Base-by-base conservation (phyloP, 1,284 basidiomycete genomes). In the Ceratobasidium theobromae region DNA sequence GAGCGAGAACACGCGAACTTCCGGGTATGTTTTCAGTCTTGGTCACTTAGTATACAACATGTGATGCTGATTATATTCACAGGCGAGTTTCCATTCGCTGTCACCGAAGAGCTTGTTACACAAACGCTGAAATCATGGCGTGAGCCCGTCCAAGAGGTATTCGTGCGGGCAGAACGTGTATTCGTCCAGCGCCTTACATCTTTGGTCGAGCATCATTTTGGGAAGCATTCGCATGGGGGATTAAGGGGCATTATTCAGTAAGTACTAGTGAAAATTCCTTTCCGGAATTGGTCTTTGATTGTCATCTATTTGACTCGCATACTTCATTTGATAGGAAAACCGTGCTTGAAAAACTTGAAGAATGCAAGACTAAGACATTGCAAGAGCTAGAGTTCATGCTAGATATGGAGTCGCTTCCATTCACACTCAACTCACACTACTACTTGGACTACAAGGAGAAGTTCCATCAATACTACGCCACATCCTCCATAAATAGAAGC, bases 401-500 rank as follows among this genome's bases (percentile, higher is more conserved):
- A 21, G 32, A 55, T 3, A 64, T 49, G 43, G 67, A 68, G 27
- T 48, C 43, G 4, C 49, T 51, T 21, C 67, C 67, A n/a, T 68
- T 41, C 32, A 68, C 67, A 14, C 67, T 65, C 28, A 68, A 68
- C 25, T 62, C 62, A 8, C 60, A 68, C 40, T 68, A 57, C 67
- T 55, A 55, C 33, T 32, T 66, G 27, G 60, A 53, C 41, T 68
- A 68, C 25, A 46, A 48, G 23, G 52, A 49, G 11, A 68, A 68
- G 52, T 52, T 68, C 21, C 32, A 65, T 5, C 48, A 51, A n/a
- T 40, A 38, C 25, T 57, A 65, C 41, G 45, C 54, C 32, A 23
- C 30, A 5, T 9, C 33, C n/a, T 32, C 16, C 11, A 30, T 16
- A 25, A 41, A 43, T 18, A 9, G 30, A 30, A 52, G 35, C 18